Evolutionary conservation across 2,329 filamentous ascomycete genomes (phyloP).

Genomic region (Phyllosticta citribraziliensis): DNA sequence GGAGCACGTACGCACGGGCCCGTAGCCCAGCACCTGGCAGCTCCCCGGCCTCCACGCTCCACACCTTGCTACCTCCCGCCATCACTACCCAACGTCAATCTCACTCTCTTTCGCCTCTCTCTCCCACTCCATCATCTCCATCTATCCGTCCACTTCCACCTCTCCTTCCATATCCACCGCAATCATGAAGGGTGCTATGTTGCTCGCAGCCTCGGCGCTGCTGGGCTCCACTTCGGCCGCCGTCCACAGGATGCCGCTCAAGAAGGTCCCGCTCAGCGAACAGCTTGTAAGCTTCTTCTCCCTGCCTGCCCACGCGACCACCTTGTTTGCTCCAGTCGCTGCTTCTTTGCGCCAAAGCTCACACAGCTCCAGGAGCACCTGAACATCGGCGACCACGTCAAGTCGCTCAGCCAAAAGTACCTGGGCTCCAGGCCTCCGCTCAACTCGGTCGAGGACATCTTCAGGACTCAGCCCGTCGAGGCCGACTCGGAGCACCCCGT

Average conservation of each 20-base stretch:
- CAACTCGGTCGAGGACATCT: conserved; percentile 55
- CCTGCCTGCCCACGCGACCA: not conserved
- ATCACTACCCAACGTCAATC: too few species aligned
- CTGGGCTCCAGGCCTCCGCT: conserved; percentile 68
- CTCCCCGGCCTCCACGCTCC: not conserved
- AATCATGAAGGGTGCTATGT: conserved; percentile 73
- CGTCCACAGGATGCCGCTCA: conserved; percentile 92
- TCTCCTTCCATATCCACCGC: not conserved
- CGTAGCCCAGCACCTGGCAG: not conserved
- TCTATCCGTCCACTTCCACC: not conserved
- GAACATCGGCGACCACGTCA: conserved; percentile 71
- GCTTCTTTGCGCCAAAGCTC: conserved; percentile 10
- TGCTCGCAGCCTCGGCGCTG: conserved; percentile 70
- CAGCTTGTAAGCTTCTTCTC: conserved; percentile 62
- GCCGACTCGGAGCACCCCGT: conserved; percentile 64
- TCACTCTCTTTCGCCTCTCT: not conserved
- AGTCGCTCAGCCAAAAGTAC: conserved; percentile 89
- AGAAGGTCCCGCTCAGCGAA: conserved; percentile 87
- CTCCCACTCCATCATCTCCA: not conserved
- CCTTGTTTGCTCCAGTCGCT: not conserved
- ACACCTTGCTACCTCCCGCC: too few species aligned
- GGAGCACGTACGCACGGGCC: conserved; percentile 1
- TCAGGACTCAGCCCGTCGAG: conserved; percentile 62
- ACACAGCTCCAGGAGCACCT: conserved; percentile 51
- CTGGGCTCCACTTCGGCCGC: conserved; percentile 74